Conservation (phyloP, 768 basidiomycete species). For the Tricholoma sp. region DNA sequence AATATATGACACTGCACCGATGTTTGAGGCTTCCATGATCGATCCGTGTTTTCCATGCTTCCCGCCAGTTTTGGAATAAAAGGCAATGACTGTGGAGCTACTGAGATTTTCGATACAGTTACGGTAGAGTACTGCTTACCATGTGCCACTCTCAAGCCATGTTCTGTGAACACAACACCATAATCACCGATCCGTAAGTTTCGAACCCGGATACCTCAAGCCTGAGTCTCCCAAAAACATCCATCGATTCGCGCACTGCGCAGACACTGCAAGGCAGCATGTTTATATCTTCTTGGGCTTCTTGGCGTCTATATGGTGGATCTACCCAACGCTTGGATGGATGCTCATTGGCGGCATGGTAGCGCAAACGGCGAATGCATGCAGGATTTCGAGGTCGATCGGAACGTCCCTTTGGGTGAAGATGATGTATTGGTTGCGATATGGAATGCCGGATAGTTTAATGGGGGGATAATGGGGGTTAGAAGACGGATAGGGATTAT, state of each 20-base stretch:
- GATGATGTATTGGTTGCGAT: conserved; percentile 30
- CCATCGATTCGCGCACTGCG: conserved; percentile 37
- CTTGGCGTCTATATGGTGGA: conserved; percentile 25
- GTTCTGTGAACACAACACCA: too few relatives aligned
- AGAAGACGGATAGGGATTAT: conserved; percentile 11
- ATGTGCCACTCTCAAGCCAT: too few relatives aligned
- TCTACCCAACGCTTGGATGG: conserved; percentile 20
- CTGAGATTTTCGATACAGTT: too few relatives aligned
- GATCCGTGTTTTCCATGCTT: too few relatives aligned
- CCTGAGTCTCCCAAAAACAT: conserved; percentile 28
- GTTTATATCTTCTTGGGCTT: conserved; percentile 30
- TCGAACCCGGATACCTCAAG: conserved; percentile 27
- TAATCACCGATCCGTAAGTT: too few relatives aligned
- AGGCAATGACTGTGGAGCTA: too few relatives aligned
- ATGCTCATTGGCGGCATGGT: conserved; percentile 20
- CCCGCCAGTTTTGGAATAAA: too few relatives aligned
- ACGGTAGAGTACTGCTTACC: too few relatives aligned
- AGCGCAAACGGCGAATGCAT: conserved; percentile 27
- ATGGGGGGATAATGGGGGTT: conserved; percentile 5
- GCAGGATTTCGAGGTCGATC: conserved; percentile 31
- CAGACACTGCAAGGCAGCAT: conserved; percentile 32
- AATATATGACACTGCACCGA: too few relatives aligned
- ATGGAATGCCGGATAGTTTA: conserved; percentile 1
- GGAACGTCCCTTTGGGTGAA: conserved; percentile 30
- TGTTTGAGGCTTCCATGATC: too few relatives aligned